Evolutionary conservation across 1,139 yeast genomes (phyloP), one percentile per base, ranked within the genome.

Genomic region (Magnusiomyces tetraspermus): DNA sequence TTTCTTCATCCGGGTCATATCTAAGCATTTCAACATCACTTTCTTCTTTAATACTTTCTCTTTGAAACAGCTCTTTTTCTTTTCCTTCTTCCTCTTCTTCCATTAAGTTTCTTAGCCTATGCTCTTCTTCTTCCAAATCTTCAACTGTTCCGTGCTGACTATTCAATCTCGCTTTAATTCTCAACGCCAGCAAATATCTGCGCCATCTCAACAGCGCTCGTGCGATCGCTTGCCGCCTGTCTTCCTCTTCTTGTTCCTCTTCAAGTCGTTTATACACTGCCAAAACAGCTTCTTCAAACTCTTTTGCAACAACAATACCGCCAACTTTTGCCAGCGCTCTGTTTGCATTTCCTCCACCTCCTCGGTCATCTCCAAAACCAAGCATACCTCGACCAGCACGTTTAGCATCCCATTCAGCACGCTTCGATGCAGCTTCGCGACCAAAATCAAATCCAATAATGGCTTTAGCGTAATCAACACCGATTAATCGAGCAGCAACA

Each of bases 391-490:
- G 56, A 2, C 58, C 54, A 6, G 37, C 48, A 4, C 42, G 22
- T 19, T 38, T 38, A 24, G 42, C 42, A 4, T 38, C 42, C 42
- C 42, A 38, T 21, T 38, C 42, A 10, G 46, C 49, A 26, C 48
- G 51, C 31, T 42, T 46, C 28, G 43, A 43, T 17, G 51, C 33
- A 15, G 50, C 46, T 3, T 64, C 57, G 13, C 57, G 53, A 15
- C 59, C 75, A 67, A 86, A 92, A 55, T 86, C 92, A 70, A 94
- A 90, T 0, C 94, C 89, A 2, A 83, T 82, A 2, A 90, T 88
- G 0, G 97, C 97, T 49, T 79, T 81, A 0, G 96, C 97, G 69
- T 76, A 89, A 61, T 88, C 96, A 5, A 92, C 75, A 0, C 77
- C 81, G 23, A 90, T 61, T 0, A 82, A 64, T 53, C 75, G 76